phyloP scores from a whole-genome alignment of 305 asterid genomes.

The Ilex paraguariensis region DNA sequence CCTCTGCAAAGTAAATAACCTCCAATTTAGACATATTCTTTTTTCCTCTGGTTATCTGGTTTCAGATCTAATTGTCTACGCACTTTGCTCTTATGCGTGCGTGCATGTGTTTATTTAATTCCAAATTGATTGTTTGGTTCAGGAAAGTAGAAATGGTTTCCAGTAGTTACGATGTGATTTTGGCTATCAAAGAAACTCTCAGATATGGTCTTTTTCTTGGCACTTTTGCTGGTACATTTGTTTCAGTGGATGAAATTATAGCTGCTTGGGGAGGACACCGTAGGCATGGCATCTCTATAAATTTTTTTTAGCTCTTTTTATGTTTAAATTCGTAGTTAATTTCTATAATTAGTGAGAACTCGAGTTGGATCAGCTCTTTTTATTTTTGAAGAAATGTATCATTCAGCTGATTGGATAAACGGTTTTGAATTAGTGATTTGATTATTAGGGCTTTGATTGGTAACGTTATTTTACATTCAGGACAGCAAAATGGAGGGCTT shows the following conservation, averaged over 20 bases:
- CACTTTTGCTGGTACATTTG: slow-evolving; percentile 95
- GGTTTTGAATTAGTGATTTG: background rate
- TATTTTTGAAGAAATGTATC: too few relatives aligned
- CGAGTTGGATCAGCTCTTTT: too few relatives aligned
- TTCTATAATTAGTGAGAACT: too few relatives aligned
- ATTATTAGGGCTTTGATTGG: slow-evolving; percentile 7
- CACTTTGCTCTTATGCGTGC: background rate
- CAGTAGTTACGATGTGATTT: slow-evolving; percentile 51
- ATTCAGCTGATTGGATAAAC: slow-evolving; percentile 4
- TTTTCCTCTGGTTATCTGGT: background rate
- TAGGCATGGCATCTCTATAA: slow-evolving; percentile 41
- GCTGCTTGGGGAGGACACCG: slow-evolving; percentile 85
- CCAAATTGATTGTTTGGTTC: slow-evolving; percentile 12
- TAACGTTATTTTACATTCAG: slow-evolving; percentile 34
- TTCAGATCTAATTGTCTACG: background rate
- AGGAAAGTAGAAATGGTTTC: slow-evolving; percentile 80
- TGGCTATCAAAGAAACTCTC: slow-evolving; percentile 84
- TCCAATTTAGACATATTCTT: background rate
- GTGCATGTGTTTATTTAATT: slow-evolving; percentile 5
- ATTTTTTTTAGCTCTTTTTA: slow-evolving; percentile 2
- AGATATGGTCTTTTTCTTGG: slow-evolving; percentile 95
- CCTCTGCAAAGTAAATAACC: slow-evolving; percentile 48
- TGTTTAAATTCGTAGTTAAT: too few relatives aligned
- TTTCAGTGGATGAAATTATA: slow-evolving; percentile 85
- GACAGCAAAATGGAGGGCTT: slow-evolving; percentile 97